A percentile compares a stretch with the other conserved stretches of the same genome.
Conservation (phyloP, 2,329 filamentous ascomycete genomes). For the Ophiocordyceps australis region DNA sequence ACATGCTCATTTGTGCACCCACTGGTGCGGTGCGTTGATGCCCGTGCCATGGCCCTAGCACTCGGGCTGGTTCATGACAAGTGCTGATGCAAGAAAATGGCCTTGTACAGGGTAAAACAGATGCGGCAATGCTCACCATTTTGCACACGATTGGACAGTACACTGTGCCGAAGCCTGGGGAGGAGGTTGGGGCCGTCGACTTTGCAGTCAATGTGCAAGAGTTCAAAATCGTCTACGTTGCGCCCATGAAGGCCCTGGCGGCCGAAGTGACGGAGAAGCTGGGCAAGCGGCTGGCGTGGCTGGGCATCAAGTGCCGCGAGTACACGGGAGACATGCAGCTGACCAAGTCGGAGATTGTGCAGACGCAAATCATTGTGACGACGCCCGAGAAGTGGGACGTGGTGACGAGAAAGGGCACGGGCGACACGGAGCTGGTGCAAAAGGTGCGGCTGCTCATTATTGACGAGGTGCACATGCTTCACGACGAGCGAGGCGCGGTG, state of each 20-base stretch:
- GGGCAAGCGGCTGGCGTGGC: constrained; percentile 79
- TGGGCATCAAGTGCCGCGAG: constrained; percentile 81
- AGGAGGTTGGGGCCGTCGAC: constrained; percentile 53
- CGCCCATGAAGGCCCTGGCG: constrained; percentile 95
- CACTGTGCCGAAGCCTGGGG: constrained; percentile 58
- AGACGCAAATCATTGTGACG: constrained; percentile 95
- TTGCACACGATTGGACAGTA: constrained; percentile 83
- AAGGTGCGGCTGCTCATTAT: constrained; percentile 94
- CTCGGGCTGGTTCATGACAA: too few species aligned
- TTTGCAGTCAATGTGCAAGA: constrained; percentile 73
- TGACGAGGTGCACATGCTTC: constrained; percentile 98
- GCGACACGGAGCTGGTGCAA: constrained; percentile 92
- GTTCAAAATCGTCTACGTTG: constrained; percentile 97
- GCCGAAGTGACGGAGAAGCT: constrained; percentile 94
- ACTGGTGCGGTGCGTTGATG: constrained; percentile 59
- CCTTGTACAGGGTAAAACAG: constrained; percentile 91
- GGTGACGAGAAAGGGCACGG: constrained; percentile 88
- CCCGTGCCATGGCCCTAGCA: too few species aligned
- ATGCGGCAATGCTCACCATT: constrained; percentile 93
- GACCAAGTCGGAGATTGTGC: constrained; percentile 86
- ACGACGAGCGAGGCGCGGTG: constrained; percentile 91
- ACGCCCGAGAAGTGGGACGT: constrained; percentile 99
- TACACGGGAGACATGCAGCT: constrained; percentile 98
- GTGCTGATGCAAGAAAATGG: too few species aligned
- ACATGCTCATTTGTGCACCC: constrained; percentile 96